Conservation (phyloP, 139 green algal genomes). For the Dunaliella sp. region DNA sequence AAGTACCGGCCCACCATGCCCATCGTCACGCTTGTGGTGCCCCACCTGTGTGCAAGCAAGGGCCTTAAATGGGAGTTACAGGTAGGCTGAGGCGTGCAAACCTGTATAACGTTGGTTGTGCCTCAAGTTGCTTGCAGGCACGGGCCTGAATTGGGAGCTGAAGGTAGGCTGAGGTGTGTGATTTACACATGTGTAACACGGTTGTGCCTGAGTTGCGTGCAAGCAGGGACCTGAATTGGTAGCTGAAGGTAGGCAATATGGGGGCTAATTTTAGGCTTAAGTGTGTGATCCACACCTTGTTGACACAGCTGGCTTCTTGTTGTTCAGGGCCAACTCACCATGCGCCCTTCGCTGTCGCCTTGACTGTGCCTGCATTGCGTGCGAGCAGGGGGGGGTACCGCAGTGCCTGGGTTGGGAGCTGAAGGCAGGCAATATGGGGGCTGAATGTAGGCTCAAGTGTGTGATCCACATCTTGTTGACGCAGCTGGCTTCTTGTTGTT, state of each 20-base stretch:
- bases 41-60: constrained; percentile 68
- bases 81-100: constrained; percentile 25
- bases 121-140: constrained; percentile 69
- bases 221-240: constrained; percentile 61
- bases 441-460: too few species aligned
- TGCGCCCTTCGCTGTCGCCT: too few species aligned
- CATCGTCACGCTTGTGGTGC: constrained; percentile 86
- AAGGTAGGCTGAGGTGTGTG: too few species aligned
- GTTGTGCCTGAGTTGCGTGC: background rate
- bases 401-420: constrained; percentile 80
- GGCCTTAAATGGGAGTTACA: constrained; percentile 74
- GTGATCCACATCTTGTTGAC: too few species aligned
- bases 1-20: constrained; percentile 86
- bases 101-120: constrained; percentile 86
- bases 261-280: too few species aligned
- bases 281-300: too few species aligned
- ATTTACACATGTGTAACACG: constrained; percentile 4
- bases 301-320: constrained; percentile 1
- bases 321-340: background rate
- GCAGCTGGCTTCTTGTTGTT: background rate
- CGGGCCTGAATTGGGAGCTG: constrained; percentile 7
- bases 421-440: too few species aligned
- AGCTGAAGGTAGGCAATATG: constrained; percentile 68
- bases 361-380: too few species aligned
- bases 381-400: too few species aligned